Percentiles rank a stretch among this genome's conserved stretches.
These are phyloP conservation scores for Wickerhamomyces alni DNA, from an alignment of 805 yeast species.

Conservation along the genomic window DNA sequence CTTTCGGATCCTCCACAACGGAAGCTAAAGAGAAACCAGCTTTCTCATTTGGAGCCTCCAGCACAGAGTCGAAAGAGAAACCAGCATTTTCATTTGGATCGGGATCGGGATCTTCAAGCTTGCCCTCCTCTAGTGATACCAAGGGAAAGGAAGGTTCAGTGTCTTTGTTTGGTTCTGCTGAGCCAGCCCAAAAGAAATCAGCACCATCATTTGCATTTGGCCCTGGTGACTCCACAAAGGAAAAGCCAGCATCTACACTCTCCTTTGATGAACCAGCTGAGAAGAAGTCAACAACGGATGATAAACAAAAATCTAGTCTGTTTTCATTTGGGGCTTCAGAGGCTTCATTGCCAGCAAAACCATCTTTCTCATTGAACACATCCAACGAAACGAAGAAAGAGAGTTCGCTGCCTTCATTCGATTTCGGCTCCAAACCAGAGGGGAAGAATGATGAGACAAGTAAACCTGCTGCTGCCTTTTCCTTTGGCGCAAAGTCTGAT, in stretches of 20 bases:
- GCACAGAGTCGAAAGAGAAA: neutral
- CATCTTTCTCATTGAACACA: slow-evolving; percentile 16
- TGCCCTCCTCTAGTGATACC: neutral
- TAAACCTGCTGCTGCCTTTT: slow-evolving; percentile 1
- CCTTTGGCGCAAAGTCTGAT: neutral
- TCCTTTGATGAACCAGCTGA: slow-evolving; percentile 6
- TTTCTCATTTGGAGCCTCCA: slow-evolving; percentile 1
- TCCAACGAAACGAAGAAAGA: slow-evolving; percentile 4
- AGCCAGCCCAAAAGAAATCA: slow-evolving; percentile 6
- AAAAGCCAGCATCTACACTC: slow-evolving; percentile 8
- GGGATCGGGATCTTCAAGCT: too few relatives aligned
- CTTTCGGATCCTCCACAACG: neutral
- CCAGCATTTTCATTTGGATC: slow-evolving; percentile 6
- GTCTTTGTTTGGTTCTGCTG: slow-evolving; percentile 6
- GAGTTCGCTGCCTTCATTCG: slow-evolving; percentile 13
- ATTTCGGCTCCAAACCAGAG: slow-evolving; percentile 8
- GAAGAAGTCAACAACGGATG: neutral
- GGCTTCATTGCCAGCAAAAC: slow-evolving; percentile 4
- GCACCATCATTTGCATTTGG: slow-evolving; percentile 9
- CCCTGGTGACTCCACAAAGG: slow-evolving; percentile 2
- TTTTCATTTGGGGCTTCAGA: slow-evolving; percentile 1
- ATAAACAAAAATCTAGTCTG: slow-evolving; percentile 11
- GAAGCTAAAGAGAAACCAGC: neutral
- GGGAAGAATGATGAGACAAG: slow-evolving; percentile 10
- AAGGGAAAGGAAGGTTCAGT: slow-evolving; percentile 1